Evolutionary conservation across 2,329 filamentous ascomycete species (phyloP).

Genomic region (Fusarium sp.): DNA sequence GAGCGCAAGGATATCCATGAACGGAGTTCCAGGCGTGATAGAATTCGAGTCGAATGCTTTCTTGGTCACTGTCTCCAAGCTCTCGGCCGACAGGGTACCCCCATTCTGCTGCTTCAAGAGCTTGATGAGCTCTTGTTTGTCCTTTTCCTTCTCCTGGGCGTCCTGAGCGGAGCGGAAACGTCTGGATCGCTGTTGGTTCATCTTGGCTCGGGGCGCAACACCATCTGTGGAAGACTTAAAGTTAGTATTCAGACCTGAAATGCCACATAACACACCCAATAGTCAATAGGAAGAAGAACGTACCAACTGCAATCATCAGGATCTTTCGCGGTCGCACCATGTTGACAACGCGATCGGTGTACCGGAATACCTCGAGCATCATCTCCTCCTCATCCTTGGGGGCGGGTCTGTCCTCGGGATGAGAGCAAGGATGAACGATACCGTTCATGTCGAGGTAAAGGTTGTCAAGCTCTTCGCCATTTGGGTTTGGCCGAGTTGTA

Average conservation of each 20-base stretch:
- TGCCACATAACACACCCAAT: neutral
- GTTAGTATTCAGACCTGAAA: conserved; percentile 43
- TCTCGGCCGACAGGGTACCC: conserved; percentile 71
- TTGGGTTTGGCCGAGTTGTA: conserved; percentile 86
- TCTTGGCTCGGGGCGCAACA: conserved; percentile 96
- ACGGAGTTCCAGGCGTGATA: conserved; percentile 96
- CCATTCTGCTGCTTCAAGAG: conserved; percentile 83
- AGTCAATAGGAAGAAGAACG: conserved; percentile 46
- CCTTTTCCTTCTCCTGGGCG: conserved; percentile 91
- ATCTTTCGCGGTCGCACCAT: conserved; percentile 98
- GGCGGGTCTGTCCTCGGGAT: conserved; percentile 92
- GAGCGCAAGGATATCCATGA: conserved; percentile 94
- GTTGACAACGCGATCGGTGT: conserved; percentile 98
- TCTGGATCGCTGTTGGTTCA: conserved; percentile 98
- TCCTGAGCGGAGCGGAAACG: conserved; percentile 96
- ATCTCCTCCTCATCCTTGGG: conserved; percentile 97
- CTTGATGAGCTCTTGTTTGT: conserved; percentile 89
- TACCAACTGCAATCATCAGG: conserved; percentile 96
- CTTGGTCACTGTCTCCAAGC: conserved; percentile 73
- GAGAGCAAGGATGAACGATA: conserved; percentile 98
- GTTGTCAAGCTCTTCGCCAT: conserved; percentile 98
- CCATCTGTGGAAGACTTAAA: conserved; percentile 71
- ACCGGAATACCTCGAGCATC: conserved; percentile 98
- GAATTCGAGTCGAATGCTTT: conserved; percentile 91
- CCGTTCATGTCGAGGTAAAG: conserved; percentile 99